These are phyloP conservation scores for Radiomyces spectabilis DNA, from an alignment of 192 early-diverging fungal genomes.

Conservation along the genomic window DNA sequence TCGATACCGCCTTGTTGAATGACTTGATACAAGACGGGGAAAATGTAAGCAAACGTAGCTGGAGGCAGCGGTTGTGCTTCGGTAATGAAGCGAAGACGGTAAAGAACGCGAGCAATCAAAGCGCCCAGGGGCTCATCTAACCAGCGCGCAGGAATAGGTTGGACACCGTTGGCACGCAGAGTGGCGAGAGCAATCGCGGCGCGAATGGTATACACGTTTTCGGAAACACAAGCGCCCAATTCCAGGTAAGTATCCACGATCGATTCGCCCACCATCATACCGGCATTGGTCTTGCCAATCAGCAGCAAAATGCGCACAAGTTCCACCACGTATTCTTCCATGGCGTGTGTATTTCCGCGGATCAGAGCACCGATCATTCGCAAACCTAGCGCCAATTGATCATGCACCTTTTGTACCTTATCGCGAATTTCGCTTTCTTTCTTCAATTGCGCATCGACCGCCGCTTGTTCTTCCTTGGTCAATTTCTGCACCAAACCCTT, in stretches of 20 bases:
- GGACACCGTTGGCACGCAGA: slow-evolving; percentile 35
- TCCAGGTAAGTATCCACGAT: slow-evolving; percentile 52
- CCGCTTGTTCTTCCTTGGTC: slow-evolving; percentile 69
- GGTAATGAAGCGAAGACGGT: slow-evolving; percentile 54
- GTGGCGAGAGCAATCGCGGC: slow-evolving; percentile 39
- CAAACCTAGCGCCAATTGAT: slow-evolving; percentile 52
- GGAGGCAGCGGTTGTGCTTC: slow-evolving; percentile 48
- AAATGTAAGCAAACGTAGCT: slow-evolving; percentile 57
- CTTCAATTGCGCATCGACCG: slow-evolving; percentile 60
- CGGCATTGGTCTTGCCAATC: slow-evolving; percentile 38
- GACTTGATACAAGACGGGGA: slow-evolving; percentile 61
- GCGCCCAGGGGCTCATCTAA: slow-evolving; percentile 35
- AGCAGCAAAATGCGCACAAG: slow-evolving; percentile 49
- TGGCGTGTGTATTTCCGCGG: slow-evolving; percentile 42
- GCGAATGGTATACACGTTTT: slow-evolving; percentile 33
- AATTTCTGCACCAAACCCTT: slow-evolving; percentile 48
- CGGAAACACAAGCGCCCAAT: slow-evolving; percentile 34
- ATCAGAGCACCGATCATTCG: slow-evolving; percentile 58
- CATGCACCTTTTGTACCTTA: slow-evolving; percentile 45
- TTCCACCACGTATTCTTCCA: slow-evolving; percentile 49
- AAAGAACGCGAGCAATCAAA: slow-evolving; percentile 55
- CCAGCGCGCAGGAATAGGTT: slow-evolving; percentile 41
- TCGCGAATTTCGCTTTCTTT: slow-evolving; percentile 69
- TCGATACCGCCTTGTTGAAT: slow-evolving; percentile 57
- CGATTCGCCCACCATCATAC: slow-evolving; percentile 48